phyloP scores from a whole-genome alignment of 2,329 filamentous ascomycete genomes.

The Aspergillus pseudonomiae region DNA sequence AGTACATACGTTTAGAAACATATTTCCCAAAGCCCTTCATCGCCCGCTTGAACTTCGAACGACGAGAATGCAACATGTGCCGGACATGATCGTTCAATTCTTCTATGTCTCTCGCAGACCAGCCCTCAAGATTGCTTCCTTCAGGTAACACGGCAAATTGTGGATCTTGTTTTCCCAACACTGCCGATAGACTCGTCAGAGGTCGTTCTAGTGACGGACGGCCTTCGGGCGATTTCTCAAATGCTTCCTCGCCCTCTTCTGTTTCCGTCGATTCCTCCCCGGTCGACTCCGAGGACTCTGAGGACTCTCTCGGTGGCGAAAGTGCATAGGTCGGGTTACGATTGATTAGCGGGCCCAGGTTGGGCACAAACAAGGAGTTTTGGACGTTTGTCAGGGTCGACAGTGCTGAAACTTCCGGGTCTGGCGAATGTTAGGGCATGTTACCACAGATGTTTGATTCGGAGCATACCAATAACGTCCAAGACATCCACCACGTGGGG shows the following conservation, averaged over 20 bases:
- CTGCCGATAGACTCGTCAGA: constrained; percentile 66
- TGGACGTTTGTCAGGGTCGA: constrained; percentile 87
- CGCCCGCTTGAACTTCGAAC: constrained; percentile 75
- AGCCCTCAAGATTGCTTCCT: constrained; percentile 70
- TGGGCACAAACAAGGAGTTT: constrained; percentile 84
- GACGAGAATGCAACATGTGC: constrained; percentile 81
- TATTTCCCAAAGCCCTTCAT: constrained; percentile 84
- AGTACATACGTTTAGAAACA: constrained; percentile 62
- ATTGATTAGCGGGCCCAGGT: constrained; percentile 75
- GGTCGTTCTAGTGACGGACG: constrained; percentile 37
- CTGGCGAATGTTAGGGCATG: constrained; percentile 45
- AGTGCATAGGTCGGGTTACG: constrained; percentile 77
- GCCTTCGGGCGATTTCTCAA: constrained; percentile 23
- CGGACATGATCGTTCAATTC: constrained; percentile 84
- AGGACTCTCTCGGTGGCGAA: constrained; percentile 51
- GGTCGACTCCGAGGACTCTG: constrained; percentile 28
- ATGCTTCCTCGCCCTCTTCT: constrained; percentile 29
- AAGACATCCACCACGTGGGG: constrained; percentile 67
- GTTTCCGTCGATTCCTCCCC: constrained; percentile 29
- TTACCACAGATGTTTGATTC: not conserved
- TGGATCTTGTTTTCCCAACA: constrained; percentile 67
- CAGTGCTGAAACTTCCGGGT: constrained; percentile 80
- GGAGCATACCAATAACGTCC: constrained; percentile 65
- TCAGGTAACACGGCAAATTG: constrained; percentile 81
- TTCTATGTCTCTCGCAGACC: constrained; percentile 72